Evolutionary conservation across 345 rosid genomes (phyloP).

Genomic region (Corchorus olitorius): DNA sequence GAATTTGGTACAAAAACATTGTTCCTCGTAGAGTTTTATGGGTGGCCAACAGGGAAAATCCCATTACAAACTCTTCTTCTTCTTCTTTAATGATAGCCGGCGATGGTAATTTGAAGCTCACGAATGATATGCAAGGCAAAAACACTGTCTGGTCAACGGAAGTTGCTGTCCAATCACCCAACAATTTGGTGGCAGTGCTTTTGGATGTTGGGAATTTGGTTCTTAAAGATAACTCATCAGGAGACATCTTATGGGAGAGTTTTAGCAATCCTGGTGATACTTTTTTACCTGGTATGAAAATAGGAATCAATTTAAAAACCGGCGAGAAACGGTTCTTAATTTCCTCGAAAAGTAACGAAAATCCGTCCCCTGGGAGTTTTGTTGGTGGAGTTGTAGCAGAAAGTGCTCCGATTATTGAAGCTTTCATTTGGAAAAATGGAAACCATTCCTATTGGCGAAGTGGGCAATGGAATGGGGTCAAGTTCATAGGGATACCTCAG

Average conservation of each 20-base stretch:
- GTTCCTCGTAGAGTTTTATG: background rate
- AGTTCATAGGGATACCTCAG: constrained; percentile 23
- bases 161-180: background rate
- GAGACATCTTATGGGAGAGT: constrained; percentile 24
- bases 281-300: constrained; percentile 29
- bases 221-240: constrained; percentile 17
- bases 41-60: constrained; percentile 12
- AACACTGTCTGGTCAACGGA: constrained; percentile 24
- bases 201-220: constrained; percentile 27
- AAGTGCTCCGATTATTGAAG: background rate
- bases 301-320: constrained; percentile 7
- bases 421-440: background rate
- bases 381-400: constrained; percentile 3
- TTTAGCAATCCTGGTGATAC: constrained; percentile 30
- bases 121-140: background rate
- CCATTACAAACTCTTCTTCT: constrained; percentile 12
- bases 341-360: constrained; percentile 22
- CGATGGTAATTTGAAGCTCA: constrained; percentile 25
- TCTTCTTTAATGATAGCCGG: constrained; percentile 22
- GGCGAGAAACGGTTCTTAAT: constrained; percentile 13
- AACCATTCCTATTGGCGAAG: background rate
- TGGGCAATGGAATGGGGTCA: constrained; percentile 26
- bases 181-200: constrained; percentile 15
- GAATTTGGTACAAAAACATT: background rate
- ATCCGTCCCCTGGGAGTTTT: constrained; percentile 21